Conservation (phyloP, 106 monocot genomes). For the Dioscorea dumetorum region DNA sequence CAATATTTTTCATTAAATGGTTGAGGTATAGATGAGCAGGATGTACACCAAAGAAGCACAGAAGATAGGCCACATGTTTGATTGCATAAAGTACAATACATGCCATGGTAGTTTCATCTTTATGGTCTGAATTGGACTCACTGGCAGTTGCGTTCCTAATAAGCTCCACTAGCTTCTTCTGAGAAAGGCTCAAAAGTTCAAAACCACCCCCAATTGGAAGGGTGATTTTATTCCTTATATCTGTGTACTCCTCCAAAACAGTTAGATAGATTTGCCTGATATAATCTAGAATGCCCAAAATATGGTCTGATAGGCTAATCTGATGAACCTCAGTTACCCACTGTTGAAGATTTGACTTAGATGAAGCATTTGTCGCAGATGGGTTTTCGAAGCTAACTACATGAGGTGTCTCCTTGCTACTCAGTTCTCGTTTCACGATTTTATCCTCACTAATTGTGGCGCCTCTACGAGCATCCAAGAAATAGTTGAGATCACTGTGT, state of each 20-base stretch:
- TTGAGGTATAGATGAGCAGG: constrained; percentile 40
- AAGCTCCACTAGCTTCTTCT: constrained; percentile 38
- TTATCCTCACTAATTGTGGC: constrained; percentile 6
- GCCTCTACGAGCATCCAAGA: constrained; percentile 53
- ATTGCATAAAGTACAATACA: constrained; percentile 38
- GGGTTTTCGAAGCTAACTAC: constrained; percentile 10
- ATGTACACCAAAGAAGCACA: constrained; percentile 67
- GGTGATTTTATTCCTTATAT: constrained; percentile 17
- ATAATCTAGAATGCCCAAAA: constrained; percentile 30
- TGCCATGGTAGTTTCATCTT: constrained; percentile 23
- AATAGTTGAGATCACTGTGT: constrained; percentile 57
- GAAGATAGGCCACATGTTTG: constrained; percentile 49
- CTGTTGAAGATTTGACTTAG: constrained; percentile 7
- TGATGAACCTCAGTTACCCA: constrained; percentile 46
- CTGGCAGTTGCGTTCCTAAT: constrained; percentile 23
- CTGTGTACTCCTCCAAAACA: constrained; percentile 34
- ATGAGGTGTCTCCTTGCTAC: constrained; percentile 6
- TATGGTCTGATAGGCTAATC: constrained; percentile 28
- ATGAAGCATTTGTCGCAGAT: constrained; percentile 9
- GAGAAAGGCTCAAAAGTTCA: constrained; percentile 35
- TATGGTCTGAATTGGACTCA: constrained; percentile 6
- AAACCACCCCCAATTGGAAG: constrained; percentile 8
- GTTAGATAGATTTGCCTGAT: constrained; percentile 35
- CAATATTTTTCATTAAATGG: constrained; percentile 26
- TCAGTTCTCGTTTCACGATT: constrained; percentile 1